Conservation (phyloP, 805 yeast genomes). For the Lipomyces japonicus region DNA sequence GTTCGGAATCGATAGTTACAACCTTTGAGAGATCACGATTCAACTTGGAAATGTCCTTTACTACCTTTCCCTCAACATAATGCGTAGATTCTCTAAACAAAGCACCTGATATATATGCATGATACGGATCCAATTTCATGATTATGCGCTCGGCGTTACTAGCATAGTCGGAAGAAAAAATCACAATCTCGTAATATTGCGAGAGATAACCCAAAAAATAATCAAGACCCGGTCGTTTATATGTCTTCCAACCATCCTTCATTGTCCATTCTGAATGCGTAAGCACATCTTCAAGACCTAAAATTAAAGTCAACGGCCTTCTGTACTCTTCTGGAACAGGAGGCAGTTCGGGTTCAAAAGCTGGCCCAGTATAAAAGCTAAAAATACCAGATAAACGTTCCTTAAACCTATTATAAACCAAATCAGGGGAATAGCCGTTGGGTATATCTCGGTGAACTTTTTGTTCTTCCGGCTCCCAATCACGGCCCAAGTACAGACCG, state of each 20-base stretch:
- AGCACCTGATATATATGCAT: slow-evolving; percentile 81
- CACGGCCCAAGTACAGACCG: slow-evolving; percentile 17
- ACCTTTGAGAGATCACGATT: slow-evolving; percentile 87
- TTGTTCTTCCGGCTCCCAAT: slow-evolving; percentile 54
- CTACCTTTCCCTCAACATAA: slow-evolving; percentile 79
- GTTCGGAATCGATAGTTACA: slow-evolving; percentile 72
- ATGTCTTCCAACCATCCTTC: slow-evolving; percentile 95
- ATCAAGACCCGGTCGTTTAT: slow-evolving; percentile 97
- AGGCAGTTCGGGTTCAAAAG: slow-evolving; percentile 73
- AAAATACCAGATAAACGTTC: slow-evolving; percentile 72
- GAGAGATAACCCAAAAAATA: slow-evolving; percentile 92
- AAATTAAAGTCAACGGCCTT: slow-evolving; percentile 85
- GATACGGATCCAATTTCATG: slow-evolving; percentile 87
- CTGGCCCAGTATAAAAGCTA: slow-evolving; percentile 87
- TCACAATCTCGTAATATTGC: slow-evolving; percentile 91
- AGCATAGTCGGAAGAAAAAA: slow-evolving; percentile 81
- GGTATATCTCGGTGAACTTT: slow-evolving; percentile 52
- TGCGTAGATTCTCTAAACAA: slow-evolving; percentile 88
- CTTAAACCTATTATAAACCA: slow-evolving; percentile 64
- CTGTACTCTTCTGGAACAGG: slow-evolving; percentile 94
- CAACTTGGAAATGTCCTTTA: slow-evolving; percentile 84
- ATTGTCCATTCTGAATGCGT: slow-evolving; percentile 91
- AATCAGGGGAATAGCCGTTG: slow-evolving; percentile 64
- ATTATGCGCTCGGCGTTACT: slow-evolving; percentile 81
- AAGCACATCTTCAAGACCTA: slow-evolving; percentile 84